phyloP scores from a whole-genome alignment of 1,284 basidiomycete genomes.

The Ceratobasidium sp. region DNA sequence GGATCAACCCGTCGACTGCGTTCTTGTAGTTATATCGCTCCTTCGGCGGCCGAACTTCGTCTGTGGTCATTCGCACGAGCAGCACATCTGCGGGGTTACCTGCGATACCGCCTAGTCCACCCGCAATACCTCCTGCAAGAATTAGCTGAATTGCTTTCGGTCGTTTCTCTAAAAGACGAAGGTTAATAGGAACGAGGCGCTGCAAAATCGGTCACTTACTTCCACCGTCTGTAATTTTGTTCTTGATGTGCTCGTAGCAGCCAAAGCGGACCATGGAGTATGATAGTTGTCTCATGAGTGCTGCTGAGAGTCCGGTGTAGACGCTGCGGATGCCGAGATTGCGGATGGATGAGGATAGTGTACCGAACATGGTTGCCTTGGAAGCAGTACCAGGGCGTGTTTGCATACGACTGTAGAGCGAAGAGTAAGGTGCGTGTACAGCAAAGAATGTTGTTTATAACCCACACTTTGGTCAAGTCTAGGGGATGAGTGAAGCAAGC shows the following conservation, averaged over 20 bases:
- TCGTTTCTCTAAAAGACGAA: constrained; percentile 50
- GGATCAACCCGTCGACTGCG: constrained; percentile 53
- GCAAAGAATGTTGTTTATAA: not conserved
- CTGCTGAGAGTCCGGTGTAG: constrained; percentile 43
- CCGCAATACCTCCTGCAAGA: constrained; percentile 72
- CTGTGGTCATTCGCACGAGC: constrained; percentile 53
- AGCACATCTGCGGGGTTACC: constrained; percentile 78
- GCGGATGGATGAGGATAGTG: constrained; percentile 39
- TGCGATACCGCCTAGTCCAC: constrained; percentile 77
- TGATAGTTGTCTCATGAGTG: constrained; percentile 41
- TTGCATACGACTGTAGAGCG: constrained; percentile 68
- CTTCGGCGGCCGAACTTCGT: constrained; percentile 48
- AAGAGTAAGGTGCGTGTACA: constrained; percentile 3
- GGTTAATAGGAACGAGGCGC: not conserved
- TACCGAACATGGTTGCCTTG: constrained; percentile 42
- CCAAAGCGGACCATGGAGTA: constrained; percentile 44
- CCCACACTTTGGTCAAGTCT: constrained; percentile 85
- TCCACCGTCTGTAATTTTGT: constrained; percentile 32
- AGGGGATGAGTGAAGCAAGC: constrained; percentile 86
- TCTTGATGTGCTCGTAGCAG: constrained; percentile 42
- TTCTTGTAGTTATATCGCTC: constrained; percentile 49
- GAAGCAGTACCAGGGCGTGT: constrained; percentile 51
- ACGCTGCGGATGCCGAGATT: constrained; percentile 40
- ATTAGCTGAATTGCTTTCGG: constrained; percentile 65
- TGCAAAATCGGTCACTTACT: constrained; percentile 18